Evolutionary conservation across 345 rosid species (phyloP).

Genomic region (Cochlearia excelsa): DNA sequence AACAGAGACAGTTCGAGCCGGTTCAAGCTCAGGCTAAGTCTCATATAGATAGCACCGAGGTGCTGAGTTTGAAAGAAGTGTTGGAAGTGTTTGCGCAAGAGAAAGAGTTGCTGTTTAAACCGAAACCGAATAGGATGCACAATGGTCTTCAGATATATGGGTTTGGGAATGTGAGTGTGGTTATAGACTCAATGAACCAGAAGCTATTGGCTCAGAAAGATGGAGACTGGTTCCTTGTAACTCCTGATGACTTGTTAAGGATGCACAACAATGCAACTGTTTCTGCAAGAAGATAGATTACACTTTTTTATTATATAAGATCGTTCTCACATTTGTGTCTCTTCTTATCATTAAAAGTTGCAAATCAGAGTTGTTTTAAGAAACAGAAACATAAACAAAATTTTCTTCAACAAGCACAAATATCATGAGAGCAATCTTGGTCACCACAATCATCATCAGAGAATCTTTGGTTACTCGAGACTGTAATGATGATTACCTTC

Average conservation of each 20-base stretch:
- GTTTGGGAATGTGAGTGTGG: slow-evolving; percentile 66
- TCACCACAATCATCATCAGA: slow-evolving; percentile 21
- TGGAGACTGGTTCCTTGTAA: slow-evolving; percentile 55
- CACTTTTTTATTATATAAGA: neutral
- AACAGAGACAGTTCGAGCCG: slow-evolving; percentile 65
- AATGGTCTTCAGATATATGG: slow-evolving; percentile 76
- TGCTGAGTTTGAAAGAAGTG: slow-evolving; percentile 68
- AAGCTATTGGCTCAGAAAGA: slow-evolving; percentile 59
- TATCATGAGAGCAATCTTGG: slow-evolving; percentile 31
- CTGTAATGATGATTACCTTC: slow-evolving; percentile 24
- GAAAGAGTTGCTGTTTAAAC: slow-evolving; percentile 58
- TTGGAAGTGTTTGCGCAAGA: slow-evolving; percentile 72
- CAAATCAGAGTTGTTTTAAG: neutral
- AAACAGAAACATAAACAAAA: neutral
- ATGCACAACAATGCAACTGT: slow-evolving; percentile 52
- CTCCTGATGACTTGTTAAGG: slow-evolving; percentile 56
- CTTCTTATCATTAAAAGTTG: neutral
- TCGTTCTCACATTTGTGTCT: slow-evolving; percentile 10
- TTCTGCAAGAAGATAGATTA: slow-evolving; percentile 43
- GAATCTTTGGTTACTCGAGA: slow-evolving; percentile 19
- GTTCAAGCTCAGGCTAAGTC: slow-evolving; percentile 31
- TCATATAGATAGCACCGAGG: slow-evolving; percentile 37
- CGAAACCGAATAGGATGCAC: slow-evolving; percentile 70
- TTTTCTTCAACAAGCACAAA: slow-evolving; percentile 35
- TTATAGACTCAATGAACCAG: slow-evolving; percentile 55